phyloP scores from a whole-genome alignment of 495 filamentous ascomycete species.

The Aspergillus steynii region DNA sequence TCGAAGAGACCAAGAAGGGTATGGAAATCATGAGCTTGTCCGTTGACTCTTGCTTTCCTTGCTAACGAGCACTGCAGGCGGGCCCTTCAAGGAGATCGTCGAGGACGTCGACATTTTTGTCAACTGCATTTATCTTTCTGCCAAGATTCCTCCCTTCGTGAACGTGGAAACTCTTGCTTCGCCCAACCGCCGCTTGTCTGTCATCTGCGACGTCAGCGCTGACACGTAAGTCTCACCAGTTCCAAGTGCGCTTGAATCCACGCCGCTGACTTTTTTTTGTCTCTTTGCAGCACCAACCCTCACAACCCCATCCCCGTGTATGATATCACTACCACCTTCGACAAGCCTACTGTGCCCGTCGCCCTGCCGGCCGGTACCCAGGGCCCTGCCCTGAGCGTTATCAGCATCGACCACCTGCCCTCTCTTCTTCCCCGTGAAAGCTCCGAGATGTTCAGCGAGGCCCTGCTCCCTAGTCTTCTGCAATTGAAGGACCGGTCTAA shows the following conservation, averaged over 20 bases:
- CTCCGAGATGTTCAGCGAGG: slow-evolving; percentile 80
- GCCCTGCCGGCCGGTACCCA: slow-evolving; percentile 45
- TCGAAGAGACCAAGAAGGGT: slow-evolving; percentile 73
- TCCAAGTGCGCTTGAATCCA: neutral
- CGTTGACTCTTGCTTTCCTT: neutral
- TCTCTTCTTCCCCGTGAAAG: slow-evolving; percentile 84
- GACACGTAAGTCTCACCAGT: slow-evolving; percentile 50
- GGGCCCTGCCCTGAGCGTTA: slow-evolving; percentile 67
- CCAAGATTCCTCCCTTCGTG: slow-evolving; percentile 72
- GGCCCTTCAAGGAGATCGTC: slow-evolving; percentile 86
- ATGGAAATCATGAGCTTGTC: neutral
- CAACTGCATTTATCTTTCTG: slow-evolving; percentile 87
- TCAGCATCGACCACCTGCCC: slow-evolving; percentile 90
- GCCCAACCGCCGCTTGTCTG: slow-evolving; percentile 71
- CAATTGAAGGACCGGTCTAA: slow-evolving; percentile 73
- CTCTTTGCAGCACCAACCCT: slow-evolving; percentile 58
- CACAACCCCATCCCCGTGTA: slow-evolving; percentile 85
- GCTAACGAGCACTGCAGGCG: slow-evolving; percentile 41
- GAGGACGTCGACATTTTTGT: slow-evolving; percentile 72
- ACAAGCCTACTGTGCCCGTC: slow-evolving; percentile 78
- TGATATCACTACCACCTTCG: slow-evolving; percentile 76
- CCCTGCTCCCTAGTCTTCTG: slow-evolving; percentile 76
- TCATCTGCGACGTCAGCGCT: slow-evolving; percentile 85
- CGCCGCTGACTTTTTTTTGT: slow-evolving; percentile 1
- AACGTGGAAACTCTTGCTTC: slow-evolving; percentile 64